These are phyloP conservation scores for Piloderma croceum DNA, from an alignment of 768 basidiomycete species.

Conservation along the genomic window DNA sequence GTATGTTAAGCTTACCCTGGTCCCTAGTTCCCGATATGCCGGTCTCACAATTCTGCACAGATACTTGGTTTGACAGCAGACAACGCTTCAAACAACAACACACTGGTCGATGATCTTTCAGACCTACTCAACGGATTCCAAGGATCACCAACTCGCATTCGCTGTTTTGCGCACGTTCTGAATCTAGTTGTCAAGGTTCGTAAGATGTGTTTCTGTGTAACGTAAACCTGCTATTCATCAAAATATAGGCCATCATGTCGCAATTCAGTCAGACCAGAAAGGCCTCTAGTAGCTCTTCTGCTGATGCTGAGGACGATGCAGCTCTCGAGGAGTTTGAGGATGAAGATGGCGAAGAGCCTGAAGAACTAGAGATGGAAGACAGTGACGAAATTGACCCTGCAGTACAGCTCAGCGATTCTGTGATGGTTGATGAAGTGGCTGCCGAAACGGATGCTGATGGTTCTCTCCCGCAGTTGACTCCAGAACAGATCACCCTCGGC, in stretches of 20 bases:
- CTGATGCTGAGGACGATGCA: too few species aligned
- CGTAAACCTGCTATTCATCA: neutral
- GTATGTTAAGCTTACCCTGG: too few species aligned
- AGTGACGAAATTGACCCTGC: constrained; percentile 8
- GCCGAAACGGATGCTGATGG: too few species aligned
- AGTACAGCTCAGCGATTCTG: too few species aligned
- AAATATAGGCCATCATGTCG: constrained; percentile 18
- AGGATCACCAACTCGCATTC: constrained; percentile 5
- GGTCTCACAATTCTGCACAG: too few species aligned
- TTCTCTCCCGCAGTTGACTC: too few species aligned
- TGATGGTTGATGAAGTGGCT: constrained; percentile 4
- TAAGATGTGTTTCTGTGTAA: neutral
- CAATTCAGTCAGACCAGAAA: constrained; percentile 11
- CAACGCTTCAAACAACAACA: too few species aligned
- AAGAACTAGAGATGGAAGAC: constrained; percentile 4
- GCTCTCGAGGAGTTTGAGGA: too few species aligned
- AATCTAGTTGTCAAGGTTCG: constrained; percentile 16
- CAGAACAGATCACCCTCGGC: too few species aligned
- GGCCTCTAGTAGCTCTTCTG: too few species aligned
- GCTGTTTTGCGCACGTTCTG: constrained; percentile 15
- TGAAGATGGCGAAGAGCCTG: constrained; percentile 6
- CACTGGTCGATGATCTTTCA: constrained; percentile 2
- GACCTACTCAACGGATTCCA: constrained; percentile 2
- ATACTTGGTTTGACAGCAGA: too few species aligned
- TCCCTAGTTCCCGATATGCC: too few species aligned